Evolutionary conservation across 345 rosid species (phyloP).

Genomic region (Hirschfeldia incana): DNA sequence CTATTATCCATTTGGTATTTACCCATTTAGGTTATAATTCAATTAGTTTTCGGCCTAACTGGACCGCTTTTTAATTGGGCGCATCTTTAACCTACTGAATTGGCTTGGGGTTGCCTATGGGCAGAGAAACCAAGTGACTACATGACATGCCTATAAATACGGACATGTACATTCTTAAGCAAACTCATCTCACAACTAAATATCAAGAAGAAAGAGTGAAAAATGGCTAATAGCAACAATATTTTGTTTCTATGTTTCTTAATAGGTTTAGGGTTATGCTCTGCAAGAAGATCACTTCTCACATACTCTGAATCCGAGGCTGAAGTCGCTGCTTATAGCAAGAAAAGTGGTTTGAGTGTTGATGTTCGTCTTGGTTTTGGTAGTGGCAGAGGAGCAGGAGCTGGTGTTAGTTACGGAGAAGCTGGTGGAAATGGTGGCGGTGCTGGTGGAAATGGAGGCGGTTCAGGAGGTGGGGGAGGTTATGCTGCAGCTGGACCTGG

Average conservation of each 20-base stretch:
- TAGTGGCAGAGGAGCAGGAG: slow-evolving; percentile 37
- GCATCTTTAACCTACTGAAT: too few relatives aligned
- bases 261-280: slow-evolving; percentile 39
- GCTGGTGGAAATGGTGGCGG: slow-evolving; percentile 39
- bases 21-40: too few relatives aligned
- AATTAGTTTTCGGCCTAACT: too few relatives aligned
- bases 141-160: slow-evolving; percentile 32
- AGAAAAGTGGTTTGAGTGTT: slow-evolving; percentile 23
- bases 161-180: slow-evolving; percentile 11
- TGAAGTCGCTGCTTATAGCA: slow-evolving; percentile 29
- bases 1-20: too few relatives aligned
- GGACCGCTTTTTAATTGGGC: too few relatives aligned
- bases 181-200: slow-evolving; percentile 24
- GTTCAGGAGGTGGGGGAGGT: slow-evolving; percentile 40
- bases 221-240: slow-evolving; percentile 26
- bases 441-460: slow-evolving; percentile 34
- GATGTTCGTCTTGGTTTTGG: not conserved
- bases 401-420: not conserved
- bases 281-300: slow-evolving; percentile 35
- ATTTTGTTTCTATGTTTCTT: slow-evolving; percentile 25
- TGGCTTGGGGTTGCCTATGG: too few relatives aligned
- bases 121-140: too few relatives aligned
- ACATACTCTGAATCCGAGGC: slow-evolving; percentile 19
- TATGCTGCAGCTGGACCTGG: slow-evolving; percentile 37
- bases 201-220: not conserved